Evolutionary conservation across 768 basidiomycete species (phyloP), one percentile per base, ranked within the genome.

Genomic region (Nidularia sp.): DNA sequence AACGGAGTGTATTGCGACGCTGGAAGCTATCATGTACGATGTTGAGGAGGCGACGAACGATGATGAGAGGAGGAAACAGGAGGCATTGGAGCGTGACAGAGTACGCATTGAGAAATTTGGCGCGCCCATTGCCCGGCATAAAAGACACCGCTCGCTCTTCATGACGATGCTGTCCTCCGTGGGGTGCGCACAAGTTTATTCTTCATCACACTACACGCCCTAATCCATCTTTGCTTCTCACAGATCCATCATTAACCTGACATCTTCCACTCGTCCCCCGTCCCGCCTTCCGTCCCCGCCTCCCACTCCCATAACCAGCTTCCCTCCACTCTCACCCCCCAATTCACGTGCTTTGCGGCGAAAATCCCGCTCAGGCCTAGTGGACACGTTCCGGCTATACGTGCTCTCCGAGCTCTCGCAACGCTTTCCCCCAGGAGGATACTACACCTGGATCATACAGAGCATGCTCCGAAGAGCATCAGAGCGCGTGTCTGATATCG

Each of bases 131-230:
- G 18, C 18, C 18, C 18, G 18, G 55, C 85, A 88, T 57, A 88
- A 85, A 69, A 86, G 82, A 57, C 83, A 86, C 58, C 76, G 83
- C 43, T 90, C 88, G 12, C 62, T 90, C 53, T 71, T 88, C 46
- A 86, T 84, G 78, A 78, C 84, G 5, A 69, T 90, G 39, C 62
- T 67, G 31, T 63, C 67, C 6, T 60, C 57, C 39, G 80, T 89
- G 53, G 77, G 83, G 77, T 85, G 69, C 48, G 76, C 18, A 18
- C 18, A 18, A 18, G 18, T 18, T 18, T 18, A 18, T 64, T 41
- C 54, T 47, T 5, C 52, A 15, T 44, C 25, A 43, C 41, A 55
- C 35, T 50, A 47, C 43, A 35, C 55, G 45, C 9, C 6, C 18
- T 41, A 18, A 29, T 44, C 51, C 34, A 53, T 22, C 53, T 48